Base-by-base conservation (phyloP, 2,329 filamentous ascomycete genomes). In the Moelleriella libera region DNA sequence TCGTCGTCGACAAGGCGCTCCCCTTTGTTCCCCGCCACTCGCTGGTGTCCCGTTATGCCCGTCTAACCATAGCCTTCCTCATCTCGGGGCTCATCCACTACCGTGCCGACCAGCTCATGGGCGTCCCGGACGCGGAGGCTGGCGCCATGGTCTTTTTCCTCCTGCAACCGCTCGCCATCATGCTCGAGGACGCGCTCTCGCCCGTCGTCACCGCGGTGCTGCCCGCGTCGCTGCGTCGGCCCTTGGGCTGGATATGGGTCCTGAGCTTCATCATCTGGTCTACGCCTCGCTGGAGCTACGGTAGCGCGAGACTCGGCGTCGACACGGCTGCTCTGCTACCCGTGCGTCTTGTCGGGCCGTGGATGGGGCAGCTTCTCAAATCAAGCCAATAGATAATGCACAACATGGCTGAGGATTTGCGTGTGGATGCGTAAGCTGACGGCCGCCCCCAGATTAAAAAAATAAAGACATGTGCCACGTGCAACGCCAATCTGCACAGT, bases 301-400 rank as follows among this genome's bases (percentile, higher is more conserved):
- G 28, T 11, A 49, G 30, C 30, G 32, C 39, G 7, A 49, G 47
- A n/a, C 32, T 43, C 12, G 47, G 47, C 11, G 8, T 32, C 14
- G 44, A 49, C n/a, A n/a, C 47, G 34, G 39, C 44, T 46, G 21
- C 21, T 39, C 45, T 47, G 39, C 39, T 47, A 12, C 28, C 45
- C 45, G 14, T 47, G 2, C 45, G 45, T 14, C 74, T 68, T 4
- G 74, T 62, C 52, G 67, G 30, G 69, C 57, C 43, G 56, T 67
- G 57, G 79, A 79, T 60, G 7, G 11, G 32, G 7, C 32, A 37
- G 11, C 32, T 37, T 37, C 11, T 11, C 2, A 37, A 37, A 37
- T 7, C 32, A 37, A 37, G 32, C 32, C 32, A 37, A 37, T 37
- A 37, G 32, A 11, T 11, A 7, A 11, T 37, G 32, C 7, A 7